phyloP scores from a whole-genome alignment of 495 filamentous ascomycete species.

The Oleoguttula mirabilis region DNA sequence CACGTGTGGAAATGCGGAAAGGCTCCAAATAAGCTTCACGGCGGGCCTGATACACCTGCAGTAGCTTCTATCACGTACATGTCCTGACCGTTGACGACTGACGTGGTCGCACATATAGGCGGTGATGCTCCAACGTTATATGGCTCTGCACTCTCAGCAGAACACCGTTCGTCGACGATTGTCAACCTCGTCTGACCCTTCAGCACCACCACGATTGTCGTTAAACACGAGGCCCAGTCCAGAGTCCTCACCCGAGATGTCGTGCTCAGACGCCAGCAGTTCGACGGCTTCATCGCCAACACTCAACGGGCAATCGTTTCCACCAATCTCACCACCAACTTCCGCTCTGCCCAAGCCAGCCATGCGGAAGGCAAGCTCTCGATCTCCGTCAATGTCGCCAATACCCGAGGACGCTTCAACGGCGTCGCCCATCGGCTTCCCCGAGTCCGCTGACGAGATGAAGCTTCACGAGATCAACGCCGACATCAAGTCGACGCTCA shows the following conservation, averaged over 20 bases:
- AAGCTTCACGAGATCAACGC: slow-evolving; percentile 49
- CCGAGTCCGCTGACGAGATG: slow-evolving; percentile 33
- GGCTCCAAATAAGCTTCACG: not conserved
- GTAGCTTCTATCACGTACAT: too few relatives aligned
- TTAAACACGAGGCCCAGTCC: not conserved
- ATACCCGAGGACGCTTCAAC: slow-evolving; percentile 10
- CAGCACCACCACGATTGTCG: slow-evolving; percentile 8
- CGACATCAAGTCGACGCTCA: slow-evolving; percentile 52
- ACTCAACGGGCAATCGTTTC: not conserved
- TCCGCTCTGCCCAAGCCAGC: slow-evolving; percentile 1
- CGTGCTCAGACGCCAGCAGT: slow-evolving; percentile 5
- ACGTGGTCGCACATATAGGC: slow-evolving; percentile 21
- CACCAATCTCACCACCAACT: slow-evolving; percentile 1
- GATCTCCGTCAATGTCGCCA: slow-evolving; percentile 10
- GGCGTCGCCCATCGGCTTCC: not conserved
- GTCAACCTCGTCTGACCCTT: slow-evolving; percentile 21
- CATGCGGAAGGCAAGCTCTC: not conserved
- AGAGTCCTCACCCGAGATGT: slow-evolving; percentile 4
- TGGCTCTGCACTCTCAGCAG: slow-evolving; percentile 44
- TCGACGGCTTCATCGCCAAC: slow-evolving; percentile 9
- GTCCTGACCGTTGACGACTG: not conserved
- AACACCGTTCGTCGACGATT: slow-evolving; percentile 39
- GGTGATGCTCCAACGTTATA: slow-evolving; percentile 44
- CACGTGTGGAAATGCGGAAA: not conserved
- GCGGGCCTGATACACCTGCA: not conserved